These are phyloP conservation scores for Marasmius sp. DNA, from an alignment of 1,284 basidiomycete species.

Conservation along the genomic window DNA sequence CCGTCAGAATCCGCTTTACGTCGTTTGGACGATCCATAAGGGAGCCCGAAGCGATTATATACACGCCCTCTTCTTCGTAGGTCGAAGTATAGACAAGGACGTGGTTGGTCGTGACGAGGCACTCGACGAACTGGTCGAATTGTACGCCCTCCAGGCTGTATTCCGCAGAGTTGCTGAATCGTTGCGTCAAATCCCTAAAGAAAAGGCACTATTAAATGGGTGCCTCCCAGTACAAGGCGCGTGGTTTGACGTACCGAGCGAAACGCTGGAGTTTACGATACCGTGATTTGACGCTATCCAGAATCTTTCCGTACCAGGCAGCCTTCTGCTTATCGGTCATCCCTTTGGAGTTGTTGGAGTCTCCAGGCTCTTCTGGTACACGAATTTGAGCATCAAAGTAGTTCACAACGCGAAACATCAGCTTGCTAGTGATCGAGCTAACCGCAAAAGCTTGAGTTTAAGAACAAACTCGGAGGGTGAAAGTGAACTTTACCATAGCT, in stretches of 20 bases:
- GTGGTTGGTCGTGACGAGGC: conserved; percentile 85
- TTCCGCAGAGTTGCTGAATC: conserved; percentile 95
- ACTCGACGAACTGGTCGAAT: conserved; percentile 79
- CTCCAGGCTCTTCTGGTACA: conserved; percentile 53
- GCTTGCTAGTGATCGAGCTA: conserved; percentile 84
- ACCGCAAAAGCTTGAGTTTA: background rate
- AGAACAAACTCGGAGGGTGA: background rate
- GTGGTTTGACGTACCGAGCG: conserved; percentile 59
- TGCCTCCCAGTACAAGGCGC: background rate
- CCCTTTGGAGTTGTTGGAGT: conserved; percentile 26
- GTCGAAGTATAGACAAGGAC: conserved; percentile 92
- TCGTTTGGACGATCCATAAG: conserved; percentile 80
- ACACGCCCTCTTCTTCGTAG: conserved; percentile 91
- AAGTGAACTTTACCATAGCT: conserved; percentile 70
- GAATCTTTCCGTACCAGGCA: conserved; percentile 89
- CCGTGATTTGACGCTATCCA: conserved; percentile 90
- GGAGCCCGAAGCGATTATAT: conserved; percentile 86
- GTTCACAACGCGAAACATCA: conserved; percentile 88
- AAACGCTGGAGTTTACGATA: conserved; percentile 95
- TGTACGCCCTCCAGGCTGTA: conserved; percentile 84
- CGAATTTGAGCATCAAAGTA: conserved; percentile 94
- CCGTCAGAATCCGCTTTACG: conserved; percentile 80
- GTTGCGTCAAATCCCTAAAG: conserved; percentile 71
- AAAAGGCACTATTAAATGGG: background rate
- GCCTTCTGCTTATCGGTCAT: conserved; percentile 86